These are phyloP conservation scores for Bipolaris victoriae DNA, from an alignment of 2,329 filamentous ascomycete species.

Conservation along the genomic window DNA sequence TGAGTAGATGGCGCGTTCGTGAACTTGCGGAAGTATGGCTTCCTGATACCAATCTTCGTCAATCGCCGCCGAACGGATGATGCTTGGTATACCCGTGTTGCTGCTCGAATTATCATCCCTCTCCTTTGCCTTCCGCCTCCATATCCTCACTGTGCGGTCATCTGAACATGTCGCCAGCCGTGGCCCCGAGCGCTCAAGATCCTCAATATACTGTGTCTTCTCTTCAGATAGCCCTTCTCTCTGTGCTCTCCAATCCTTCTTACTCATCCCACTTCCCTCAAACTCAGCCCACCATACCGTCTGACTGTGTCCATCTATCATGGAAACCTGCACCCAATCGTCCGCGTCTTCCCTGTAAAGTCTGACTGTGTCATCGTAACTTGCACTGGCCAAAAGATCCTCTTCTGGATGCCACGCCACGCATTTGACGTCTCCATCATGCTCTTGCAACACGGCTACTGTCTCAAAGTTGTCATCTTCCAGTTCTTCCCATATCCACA, in stretches of 20 bases:
- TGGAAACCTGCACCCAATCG: constrained; percentile 89
- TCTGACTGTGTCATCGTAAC: constrained; percentile 90
- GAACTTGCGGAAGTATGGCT: constrained; percentile 72
- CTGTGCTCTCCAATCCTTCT: constrained; percentile 32
- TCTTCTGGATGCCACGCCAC: constrained; percentile 87
- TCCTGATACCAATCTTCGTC: constrained; percentile 87
- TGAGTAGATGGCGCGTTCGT: constrained; percentile 83
- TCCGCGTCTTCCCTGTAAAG: constrained; percentile 90
- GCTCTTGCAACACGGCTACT: constrained; percentile 90
- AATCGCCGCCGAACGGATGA: constrained; percentile 73
- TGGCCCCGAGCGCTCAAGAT: constrained; percentile 53
- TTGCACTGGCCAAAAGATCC: constrained; percentile 83
- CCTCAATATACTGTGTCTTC: constrained; percentile 45
- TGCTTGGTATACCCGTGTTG: constrained; percentile 78
- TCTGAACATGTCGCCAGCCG: constrained; percentile 84
- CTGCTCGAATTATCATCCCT: constrained; percentile 51
- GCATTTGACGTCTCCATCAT: constrained; percentile 93
- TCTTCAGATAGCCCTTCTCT: constrained; percentile 38
- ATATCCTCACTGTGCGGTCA: constrained; percentile 79
- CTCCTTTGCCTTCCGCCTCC: constrained; percentile 69
- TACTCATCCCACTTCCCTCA: constrained; percentile 54
- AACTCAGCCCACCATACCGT: constrained; percentile 91
- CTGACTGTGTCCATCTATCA: constrained; percentile 78
- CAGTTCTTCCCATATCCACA: constrained; percentile 99
- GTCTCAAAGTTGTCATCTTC: constrained; percentile 97